phyloP scores from a whole-genome alignment of 768 basidiomycete species.

The Cytidiella melzeri region DNA sequence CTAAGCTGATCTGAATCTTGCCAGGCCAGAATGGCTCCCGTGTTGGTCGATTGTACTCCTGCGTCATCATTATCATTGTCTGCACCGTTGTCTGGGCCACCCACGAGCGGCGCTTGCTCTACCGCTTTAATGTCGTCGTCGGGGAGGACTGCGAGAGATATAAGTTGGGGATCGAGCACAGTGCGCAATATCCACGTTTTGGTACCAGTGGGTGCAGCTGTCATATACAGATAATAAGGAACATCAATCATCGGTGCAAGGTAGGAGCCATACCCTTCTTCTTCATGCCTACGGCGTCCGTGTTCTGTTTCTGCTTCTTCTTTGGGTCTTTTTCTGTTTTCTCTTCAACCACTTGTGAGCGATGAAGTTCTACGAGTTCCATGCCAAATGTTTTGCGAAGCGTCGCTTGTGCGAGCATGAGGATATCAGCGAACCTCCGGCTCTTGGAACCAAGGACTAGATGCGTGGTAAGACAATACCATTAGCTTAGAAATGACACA shows the following conservation, averaged over 20 bases:
- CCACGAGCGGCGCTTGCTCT: conserved; percentile 35
- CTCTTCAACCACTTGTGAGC: conserved; percentile 41
- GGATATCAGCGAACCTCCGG: conserved; percentile 60
- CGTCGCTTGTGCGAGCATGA: conserved; percentile 56
- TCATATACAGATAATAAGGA: conserved; percentile 1
- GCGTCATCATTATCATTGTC: conserved; percentile 48
- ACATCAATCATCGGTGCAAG: neutral
- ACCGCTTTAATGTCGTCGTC: conserved; percentile 38
- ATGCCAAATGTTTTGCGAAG: conserved; percentile 68
- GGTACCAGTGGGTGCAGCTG: conserved; percentile 52
- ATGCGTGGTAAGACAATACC: conserved; percentile 24
- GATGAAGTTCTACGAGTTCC: conserved; percentile 75
- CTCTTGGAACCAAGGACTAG: conserved; percentile 43
- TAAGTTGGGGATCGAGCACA: conserved; percentile 50
- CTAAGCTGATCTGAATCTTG: conserved; percentile 61
- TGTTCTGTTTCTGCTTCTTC: conserved; percentile 32
- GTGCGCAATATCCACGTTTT: conserved; percentile 86
- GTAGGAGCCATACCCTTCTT: conserved; percentile 50
- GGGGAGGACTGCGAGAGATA: conserved; percentile 52
- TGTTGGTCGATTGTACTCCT: conserved; percentile 36
- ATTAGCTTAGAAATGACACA: neutral
- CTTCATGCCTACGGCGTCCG: conserved; percentile 50
- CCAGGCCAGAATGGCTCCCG: conserved; percentile 74
- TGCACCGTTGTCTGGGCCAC: conserved; percentile 31
- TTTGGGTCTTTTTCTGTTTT: conserved; percentile 36